Evolutionary conservation across 495 filamentous ascomycete species (phyloP).

Genomic region (Annulohypoxylon nitens): DNA sequence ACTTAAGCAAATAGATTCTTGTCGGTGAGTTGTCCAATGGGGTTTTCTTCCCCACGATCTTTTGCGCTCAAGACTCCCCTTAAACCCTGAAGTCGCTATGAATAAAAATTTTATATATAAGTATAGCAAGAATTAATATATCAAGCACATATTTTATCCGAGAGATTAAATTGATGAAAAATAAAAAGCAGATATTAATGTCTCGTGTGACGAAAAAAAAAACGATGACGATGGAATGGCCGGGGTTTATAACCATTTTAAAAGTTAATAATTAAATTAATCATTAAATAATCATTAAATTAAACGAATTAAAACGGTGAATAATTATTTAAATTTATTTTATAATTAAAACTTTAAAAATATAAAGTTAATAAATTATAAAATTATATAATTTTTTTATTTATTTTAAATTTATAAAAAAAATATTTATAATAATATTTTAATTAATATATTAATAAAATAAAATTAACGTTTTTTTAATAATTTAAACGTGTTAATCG

Average conservation of each 20-base stretch:
- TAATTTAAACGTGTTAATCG: too few relatives aligned
- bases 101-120: not conserved
- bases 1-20: not conserved
- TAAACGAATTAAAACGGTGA: too few relatives aligned
- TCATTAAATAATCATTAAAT: too few relatives aligned
- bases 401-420: too few relatives aligned
- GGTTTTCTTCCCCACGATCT: not conserved
- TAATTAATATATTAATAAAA: too few relatives aligned
- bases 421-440: too few relatives aligned
- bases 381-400: too few relatives aligned
- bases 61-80: not conserved
- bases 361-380: too few relatives aligned
- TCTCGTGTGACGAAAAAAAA: conserved; percentile 7
- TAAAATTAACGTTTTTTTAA: too few relatives aligned
- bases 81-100: not conserved
- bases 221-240: conserved; percentile 13
- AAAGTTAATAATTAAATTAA: too few relatives aligned
- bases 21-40: conserved; percentile 9
- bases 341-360: too few relatives aligned
- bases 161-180: not conserved
- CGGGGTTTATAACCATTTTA: not conserved
- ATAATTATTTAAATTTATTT: too few relatives aligned
- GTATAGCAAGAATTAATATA: not conserved
- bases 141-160: not conserved
- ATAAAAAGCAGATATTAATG: conserved; percentile 9